phyloP scores from a whole-genome alignment of 75 land plant genomes.

The Cryptomeria japonica region DNA sequence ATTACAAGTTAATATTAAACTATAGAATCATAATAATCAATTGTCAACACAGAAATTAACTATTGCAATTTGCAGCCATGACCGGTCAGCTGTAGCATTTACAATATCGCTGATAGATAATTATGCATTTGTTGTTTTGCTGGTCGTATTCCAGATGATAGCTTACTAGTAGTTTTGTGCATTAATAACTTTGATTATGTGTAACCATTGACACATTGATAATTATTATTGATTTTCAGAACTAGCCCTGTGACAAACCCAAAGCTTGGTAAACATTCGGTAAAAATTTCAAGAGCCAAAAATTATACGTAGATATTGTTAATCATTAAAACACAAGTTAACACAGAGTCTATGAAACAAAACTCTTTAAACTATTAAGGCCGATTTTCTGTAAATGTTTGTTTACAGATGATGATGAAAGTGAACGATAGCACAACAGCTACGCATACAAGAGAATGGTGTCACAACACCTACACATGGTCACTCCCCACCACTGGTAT shows the following conservation, averaged over 20 bases:
- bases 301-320: neutral
- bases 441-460: neutral
- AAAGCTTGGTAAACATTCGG: neutral
- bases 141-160: neutral
- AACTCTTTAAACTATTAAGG: neutral
- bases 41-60: neutral
- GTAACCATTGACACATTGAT: neutral
- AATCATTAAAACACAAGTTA: neutral
- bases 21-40: neutral
- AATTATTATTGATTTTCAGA: neutral
- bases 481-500: neutral
- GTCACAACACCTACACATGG: neutral
- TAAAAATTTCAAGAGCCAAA: neutral
- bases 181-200: neutral
- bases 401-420: neutral
- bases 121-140: neutral
- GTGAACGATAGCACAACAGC: neutral
- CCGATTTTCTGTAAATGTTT: neutral
- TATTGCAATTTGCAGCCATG: neutral
- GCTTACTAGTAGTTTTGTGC: neutral
- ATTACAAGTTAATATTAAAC: neutral
- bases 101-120: neutral
- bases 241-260: neutral
- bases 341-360: neutral
- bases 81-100: neutral